phyloP scores from a whole-genome alignment of 1,284 basidiomycete genomes.

The Puccinia coronata region DNA sequence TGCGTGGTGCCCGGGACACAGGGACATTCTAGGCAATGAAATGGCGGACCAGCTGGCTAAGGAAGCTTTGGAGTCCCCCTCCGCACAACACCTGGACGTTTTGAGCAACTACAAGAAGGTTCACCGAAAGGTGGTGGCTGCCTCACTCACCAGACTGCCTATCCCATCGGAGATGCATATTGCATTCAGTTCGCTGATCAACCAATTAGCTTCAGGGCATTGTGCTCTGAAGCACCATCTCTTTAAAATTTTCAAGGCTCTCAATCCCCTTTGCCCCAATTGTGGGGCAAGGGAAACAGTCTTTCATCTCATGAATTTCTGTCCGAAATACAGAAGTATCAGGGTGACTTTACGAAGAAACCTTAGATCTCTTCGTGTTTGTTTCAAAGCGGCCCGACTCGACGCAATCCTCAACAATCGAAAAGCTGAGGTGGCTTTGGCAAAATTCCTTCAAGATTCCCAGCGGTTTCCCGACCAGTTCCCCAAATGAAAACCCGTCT shows the following conservation, averaged over 20 bases:
- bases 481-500: neutral
- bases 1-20: neutral
- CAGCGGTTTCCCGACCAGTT: neutral
- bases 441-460: neutral
- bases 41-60: neutral
- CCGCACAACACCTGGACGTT: neutral
- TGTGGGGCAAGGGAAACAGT: conserved; percentile 22
- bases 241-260: neutral
- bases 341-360: neutral
- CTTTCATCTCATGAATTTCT: conserved; percentile 8
- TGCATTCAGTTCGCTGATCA: neutral
- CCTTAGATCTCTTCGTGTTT: neutral
- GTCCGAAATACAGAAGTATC: neutral
- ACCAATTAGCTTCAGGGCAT: neutral
- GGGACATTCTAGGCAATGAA: neutral
- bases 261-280: neutral
- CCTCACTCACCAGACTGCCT: neutral
- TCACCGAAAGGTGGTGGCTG: neutral
- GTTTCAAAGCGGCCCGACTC: neutral
- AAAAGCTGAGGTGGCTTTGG: neutral
- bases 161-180: neutral
- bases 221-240: neutral
- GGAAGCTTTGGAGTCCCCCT: neutral
- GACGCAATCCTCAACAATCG: no score
- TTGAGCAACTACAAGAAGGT: neutral